Conservation (phyloP, 2,329 filamentous ascomycete species). For the Epichloe coenophiala region DNA sequence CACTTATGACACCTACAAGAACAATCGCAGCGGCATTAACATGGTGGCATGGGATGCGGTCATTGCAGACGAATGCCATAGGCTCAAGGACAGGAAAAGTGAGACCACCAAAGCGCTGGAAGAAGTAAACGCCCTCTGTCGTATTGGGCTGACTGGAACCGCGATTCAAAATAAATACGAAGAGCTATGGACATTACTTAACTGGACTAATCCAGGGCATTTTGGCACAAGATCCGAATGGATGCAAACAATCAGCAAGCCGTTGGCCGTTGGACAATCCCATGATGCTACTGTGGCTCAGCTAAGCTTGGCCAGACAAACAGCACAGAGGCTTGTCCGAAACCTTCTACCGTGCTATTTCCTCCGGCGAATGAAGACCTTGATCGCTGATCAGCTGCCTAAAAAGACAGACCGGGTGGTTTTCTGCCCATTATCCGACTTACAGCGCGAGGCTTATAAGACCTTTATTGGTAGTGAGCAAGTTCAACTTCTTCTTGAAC, state of each 20-base stretch:
- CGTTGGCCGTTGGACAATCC: slow-evolving; percentile 76
- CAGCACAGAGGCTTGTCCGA: slow-evolving; percentile 70
- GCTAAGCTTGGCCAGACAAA: slow-evolving; percentile 66
- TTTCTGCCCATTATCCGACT: slow-evolving; percentile 79
- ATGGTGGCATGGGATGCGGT: slow-evolving; percentile 85
- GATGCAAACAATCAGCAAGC: slow-evolving; percentile 64
- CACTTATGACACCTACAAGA: slow-evolving; percentile 83
- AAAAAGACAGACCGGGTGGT: slow-evolving; percentile 92
- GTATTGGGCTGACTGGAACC: slow-evolving; percentile 87
- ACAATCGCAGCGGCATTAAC: slow-evolving; percentile 61
- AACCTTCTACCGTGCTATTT: slow-evolving; percentile 87
- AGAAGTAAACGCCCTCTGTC: slow-evolving; percentile 77
- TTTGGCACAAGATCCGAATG: slow-evolving; percentile 56
- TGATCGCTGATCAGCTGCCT: slow-evolving; percentile 84
- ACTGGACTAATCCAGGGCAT: slow-evolving; percentile 85
- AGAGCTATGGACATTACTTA: slow-evolving; percentile 88
- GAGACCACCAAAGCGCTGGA: slow-evolving; percentile 79
- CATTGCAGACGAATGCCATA: slow-evolving; percentile 87
- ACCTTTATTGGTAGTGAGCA: slow-evolving; percentile 60
- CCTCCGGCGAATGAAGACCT: slow-evolving; percentile 77
- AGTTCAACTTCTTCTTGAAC: slow-evolving; percentile 53
- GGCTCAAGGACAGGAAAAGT: slow-evolving; percentile 54
- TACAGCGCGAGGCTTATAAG: slow-evolving; percentile 72
- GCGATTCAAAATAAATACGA: slow-evolving; percentile 98
- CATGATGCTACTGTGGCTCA: slow-evolving; percentile 80